These are phyloP conservation scores for Saprolegnia parasitica DNA, from an alignment of 352 stramenopile genomes.

Conservation along the genomic window DNA sequence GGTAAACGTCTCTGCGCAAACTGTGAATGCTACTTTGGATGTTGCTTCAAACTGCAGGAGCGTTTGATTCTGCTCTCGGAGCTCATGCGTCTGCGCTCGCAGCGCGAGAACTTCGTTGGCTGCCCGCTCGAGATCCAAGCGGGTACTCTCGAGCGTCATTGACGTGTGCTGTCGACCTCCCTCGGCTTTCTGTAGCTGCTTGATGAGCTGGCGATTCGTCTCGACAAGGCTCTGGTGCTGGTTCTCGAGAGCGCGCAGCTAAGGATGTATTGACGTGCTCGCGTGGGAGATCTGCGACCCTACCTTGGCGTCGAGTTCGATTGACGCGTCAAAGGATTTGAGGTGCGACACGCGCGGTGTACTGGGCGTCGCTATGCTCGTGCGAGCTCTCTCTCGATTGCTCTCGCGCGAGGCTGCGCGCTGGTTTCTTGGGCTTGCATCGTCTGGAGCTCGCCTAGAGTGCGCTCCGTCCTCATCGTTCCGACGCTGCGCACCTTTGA, in stretches of 20 bases:
- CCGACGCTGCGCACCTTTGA: constrained; percentile 3
- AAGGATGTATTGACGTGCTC: background rate
- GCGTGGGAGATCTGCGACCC: no score
- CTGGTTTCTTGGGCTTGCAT: background rate
- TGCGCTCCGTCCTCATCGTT: background rate
- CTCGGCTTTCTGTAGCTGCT: background rate
- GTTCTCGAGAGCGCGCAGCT: background rate
- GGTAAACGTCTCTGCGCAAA: no score
- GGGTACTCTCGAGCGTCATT: background rate
- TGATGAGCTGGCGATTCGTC: background rate
- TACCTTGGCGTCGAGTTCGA: background rate
- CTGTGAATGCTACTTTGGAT: no score
- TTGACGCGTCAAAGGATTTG: background rate
- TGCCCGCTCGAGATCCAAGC: no score
- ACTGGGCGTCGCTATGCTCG: background rate
- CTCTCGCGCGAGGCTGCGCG: background rate
- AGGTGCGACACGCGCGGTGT: background rate
- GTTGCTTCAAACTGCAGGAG: no score
- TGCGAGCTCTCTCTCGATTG: background rate
- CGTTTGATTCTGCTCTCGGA: no score
- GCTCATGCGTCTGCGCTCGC: no score
- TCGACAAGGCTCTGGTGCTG: background rate
- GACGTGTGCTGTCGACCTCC: background rate
- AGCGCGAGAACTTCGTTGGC: no score
- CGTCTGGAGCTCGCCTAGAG: background rate